These are phyloP conservation scores for Hypoxylon lienhwacheense DNA, from an alignment of 495 filamentous ascomycete genomes.

Conservation along the genomic window DNA sequence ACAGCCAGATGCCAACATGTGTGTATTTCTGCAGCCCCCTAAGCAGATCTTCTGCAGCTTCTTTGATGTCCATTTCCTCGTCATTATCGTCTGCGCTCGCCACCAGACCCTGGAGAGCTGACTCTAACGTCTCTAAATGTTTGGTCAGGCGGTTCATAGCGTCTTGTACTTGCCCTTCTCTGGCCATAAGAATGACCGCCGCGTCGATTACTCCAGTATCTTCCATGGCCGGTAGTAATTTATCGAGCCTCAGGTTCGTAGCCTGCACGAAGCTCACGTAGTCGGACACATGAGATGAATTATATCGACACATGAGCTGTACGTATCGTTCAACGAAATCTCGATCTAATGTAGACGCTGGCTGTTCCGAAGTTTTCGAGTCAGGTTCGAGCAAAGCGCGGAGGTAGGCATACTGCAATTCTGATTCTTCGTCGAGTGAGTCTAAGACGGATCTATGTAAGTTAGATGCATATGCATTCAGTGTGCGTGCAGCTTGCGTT, in stretches of 20 bases:
- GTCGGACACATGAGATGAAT: slow-evolving; percentile 78
- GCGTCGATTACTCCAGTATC: slow-evolving; percentile 88
- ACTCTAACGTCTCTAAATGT: slow-evolving; percentile 77
- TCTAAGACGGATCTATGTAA: slow-evolving; percentile 71
- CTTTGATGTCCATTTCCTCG: slow-evolving; percentile 51
- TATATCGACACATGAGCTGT: slow-evolving; percentile 82
- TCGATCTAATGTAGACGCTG: slow-evolving; percentile 37
- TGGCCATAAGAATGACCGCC: slow-evolving; percentile 84
- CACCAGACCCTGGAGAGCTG: slow-evolving; percentile 74
- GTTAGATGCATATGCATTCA: slow-evolving; percentile 66
- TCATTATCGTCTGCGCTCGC: slow-evolving; percentile 52
- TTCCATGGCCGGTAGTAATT: slow-evolving; percentile 85
- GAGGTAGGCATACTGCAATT: slow-evolving; percentile 76
- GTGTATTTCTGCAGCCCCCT: slow-evolving; percentile 83
- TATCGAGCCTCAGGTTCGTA: slow-evolving; percentile 76
- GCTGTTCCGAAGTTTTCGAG: slow-evolving; percentile 45
- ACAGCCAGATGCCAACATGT: slow-evolving; percentile 92
- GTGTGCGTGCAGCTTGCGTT: slow-evolving; percentile 64
- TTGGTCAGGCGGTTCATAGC: slow-evolving; percentile 82
- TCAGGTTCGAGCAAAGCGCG: slow-evolving; percentile 75
- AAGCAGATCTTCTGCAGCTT: slow-evolving; percentile 63
- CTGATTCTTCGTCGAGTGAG: slow-evolving; percentile 62
- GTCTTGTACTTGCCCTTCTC: slow-evolving; percentile 80
- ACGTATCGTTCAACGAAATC: slow-evolving; percentile 84
- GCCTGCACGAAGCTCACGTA: slow-evolving; percentile 80